A percentile compares a stretch with the other conserved stretches of the same genome.
Evolutionary conservation across 192 early-diverging fungal genomes (phyloP).

Genomic region (Backusella westeae): DNA sequence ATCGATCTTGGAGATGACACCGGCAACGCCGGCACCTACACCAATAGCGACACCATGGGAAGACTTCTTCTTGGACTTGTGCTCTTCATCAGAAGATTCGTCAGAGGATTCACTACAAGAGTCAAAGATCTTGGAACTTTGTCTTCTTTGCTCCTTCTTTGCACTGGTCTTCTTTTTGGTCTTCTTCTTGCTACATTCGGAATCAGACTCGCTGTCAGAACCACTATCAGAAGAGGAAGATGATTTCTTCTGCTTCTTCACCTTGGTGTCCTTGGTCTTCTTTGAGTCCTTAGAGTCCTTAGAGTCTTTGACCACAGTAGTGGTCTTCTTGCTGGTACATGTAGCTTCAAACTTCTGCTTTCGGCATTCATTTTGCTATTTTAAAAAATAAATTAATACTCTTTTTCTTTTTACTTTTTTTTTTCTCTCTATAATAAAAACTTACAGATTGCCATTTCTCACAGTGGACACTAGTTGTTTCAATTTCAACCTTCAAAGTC

Average conservation of each 20-base stretch:
- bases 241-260: not conserved
- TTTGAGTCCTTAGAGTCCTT: not conserved
- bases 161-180: not conserved
- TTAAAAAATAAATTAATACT: not conserved
- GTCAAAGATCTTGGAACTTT: not conserved
- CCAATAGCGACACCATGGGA: not conserved
- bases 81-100: not conserved
- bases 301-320: not conserved
- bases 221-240: not conserved
- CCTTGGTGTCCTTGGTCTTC: not conserved
- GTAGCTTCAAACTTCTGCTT: not conserved
- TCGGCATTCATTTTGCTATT: not conserved
- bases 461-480: not conserved
- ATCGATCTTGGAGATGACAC: not conserved
- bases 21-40: not conserved
- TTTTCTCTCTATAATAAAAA: not conserved
- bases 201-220: not conserved
- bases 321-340: not conserved
- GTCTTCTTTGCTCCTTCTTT: not conserved
- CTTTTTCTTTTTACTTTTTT: not conserved
- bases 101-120: not conserved
- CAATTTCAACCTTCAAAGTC: constrained; percentile 2
- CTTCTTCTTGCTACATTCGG: constrained; percentile 12
- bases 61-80: not conserved
- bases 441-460: constrained; percentile 10